Percentiles rank a stretch among this genome's conserved stretches.
phyloP scores from a whole-genome alignment of 2,329 filamentous ascomycete genomes.

The Penicillium brevicompactum region DNA sequence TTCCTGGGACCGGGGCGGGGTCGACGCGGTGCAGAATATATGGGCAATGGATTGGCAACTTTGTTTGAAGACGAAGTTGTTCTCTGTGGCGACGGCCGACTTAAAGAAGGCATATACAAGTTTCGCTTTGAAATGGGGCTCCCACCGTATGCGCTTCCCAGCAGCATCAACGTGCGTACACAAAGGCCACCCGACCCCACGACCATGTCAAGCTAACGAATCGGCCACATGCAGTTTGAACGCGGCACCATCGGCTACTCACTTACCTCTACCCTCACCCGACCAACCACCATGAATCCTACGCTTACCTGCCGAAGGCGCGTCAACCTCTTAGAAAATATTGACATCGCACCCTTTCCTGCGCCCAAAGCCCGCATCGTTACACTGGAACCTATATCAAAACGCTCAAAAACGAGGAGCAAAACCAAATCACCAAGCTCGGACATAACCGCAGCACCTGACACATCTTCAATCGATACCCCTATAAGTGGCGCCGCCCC shows the following conservation, averaged over 20 bases:
- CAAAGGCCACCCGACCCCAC: slow-evolving; percentile 2
- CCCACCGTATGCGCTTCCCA: slow-evolving; percentile 64
- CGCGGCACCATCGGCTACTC: slow-evolving; percentile 90
- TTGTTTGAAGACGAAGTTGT: slow-evolving; percentile 67
- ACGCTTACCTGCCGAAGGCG: slow-evolving; percentile 79
- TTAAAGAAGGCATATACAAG: slow-evolving; percentile 66
- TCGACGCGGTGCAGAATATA: slow-evolving; percentile 55
- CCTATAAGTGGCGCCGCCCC: slow-evolving; percentile 43
- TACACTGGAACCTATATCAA: slow-evolving; percentile 83
- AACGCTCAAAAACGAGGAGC: slow-evolving; percentile 63
- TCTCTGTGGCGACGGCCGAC: slow-evolving; percentile 64
- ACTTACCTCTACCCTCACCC: slow-evolving; percentile 84
- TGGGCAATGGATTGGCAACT: slow-evolving; percentile 66
- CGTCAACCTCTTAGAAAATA: slow-evolving; percentile 74
- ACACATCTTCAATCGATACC: slow-evolving; percentile 49
- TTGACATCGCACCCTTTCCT: slow-evolving; percentile 77
- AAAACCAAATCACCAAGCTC: slow-evolving; percentile 49
- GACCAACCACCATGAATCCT: slow-evolving; percentile 81
- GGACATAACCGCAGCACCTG: slow-evolving; percentile 39
- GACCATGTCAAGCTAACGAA: slow-evolving; percentile 5
- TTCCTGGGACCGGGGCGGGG: slow-evolving; percentile 58
- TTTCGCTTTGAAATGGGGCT: slow-evolving; percentile 67
- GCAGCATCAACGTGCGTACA: slow-evolving; percentile 83
- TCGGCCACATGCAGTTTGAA: slow-evolving; percentile 69
- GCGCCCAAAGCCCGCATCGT: slow-evolving; percentile 79